These are phyloP conservation scores for Cyclospora cayetanensis DNA, from an alignment of 169 alveolate species.

Conservation along the genomic window DNA sequence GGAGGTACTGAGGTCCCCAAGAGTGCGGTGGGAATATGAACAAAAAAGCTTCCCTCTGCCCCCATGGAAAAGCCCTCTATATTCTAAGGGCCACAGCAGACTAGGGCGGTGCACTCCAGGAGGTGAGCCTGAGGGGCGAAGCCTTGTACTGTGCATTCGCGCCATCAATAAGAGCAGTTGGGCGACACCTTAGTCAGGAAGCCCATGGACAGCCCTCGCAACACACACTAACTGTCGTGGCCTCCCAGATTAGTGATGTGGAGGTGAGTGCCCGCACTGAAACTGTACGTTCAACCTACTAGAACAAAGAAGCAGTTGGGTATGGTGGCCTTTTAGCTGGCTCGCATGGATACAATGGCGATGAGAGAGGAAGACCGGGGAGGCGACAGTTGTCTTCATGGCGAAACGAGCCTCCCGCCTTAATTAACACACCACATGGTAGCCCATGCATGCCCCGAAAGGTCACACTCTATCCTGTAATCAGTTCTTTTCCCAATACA, in stretches of 20 bases:
- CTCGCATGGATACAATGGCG: slow-evolving; percentile 39
- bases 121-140: slow-evolving; percentile 26
- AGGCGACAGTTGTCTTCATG: slow-evolving; percentile 55
- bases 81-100: slow-evolving; percentile 22
- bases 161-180: slow-evolving; percentile 18
- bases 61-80: slow-evolving; percentile 37
- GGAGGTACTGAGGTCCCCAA: slow-evolving; percentile 42
- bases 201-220: slow-evolving; percentile 24
- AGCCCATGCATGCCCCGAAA: not conserved
- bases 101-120: slow-evolving; percentile 5
- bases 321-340: slow-evolving; percentile 23
- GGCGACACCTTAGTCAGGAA: not conserved
- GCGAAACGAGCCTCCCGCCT: slow-evolving; percentile 60
- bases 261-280: not conserved
- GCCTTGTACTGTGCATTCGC: not conserved
- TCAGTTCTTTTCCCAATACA: not conserved
- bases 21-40: slow-evolving; percentile 28
- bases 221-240: no score
- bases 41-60: slow-evolving; percentile 66
- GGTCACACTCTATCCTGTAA: not conserved
- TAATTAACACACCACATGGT: not conserved
- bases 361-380: slow-evolving; percentile 57
- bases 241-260: not conserved
- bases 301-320: slow-evolving; percentile 56
- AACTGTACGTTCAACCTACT: slow-evolving; percentile 38